Evolutionary conservation across 352 stramenopile species (phyloP), one percentile per base, ranked within the genome.

Genomic region (Peronospora tabacina): DNA sequence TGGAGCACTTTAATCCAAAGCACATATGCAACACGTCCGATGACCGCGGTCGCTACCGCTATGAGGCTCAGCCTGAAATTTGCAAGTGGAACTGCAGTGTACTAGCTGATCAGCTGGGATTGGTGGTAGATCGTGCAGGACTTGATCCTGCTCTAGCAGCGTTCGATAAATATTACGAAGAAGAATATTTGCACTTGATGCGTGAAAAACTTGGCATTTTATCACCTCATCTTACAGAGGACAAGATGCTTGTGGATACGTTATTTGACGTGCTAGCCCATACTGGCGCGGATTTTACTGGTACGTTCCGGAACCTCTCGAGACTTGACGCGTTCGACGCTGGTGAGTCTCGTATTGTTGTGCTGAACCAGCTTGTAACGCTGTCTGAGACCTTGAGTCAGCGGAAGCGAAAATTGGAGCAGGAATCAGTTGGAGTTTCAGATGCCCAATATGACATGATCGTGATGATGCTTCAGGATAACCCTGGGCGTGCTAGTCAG

Each of bases 1-100:
- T 97, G 82, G 87, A 97, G 54, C 72, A 90, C 48, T 96, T 94
- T 55, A 75, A 96, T 47, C 69, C 75, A 1, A 62, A 82, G 32
- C 77, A 90, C 44, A 62, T 90, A 36, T 89, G 77, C 68, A 93
- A 93, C 50, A 83, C 75, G 40, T 92, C 80, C 11, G 85, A 95
- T 45, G 70, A 86, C 43, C 59, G 59, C 19, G 79, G 86, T 3
- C 72, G 86, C 5, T 95, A 96, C 53, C 68, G 79, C 9, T 95
- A 89, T 53, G 74, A 88, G 34, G 72, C 74, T 12, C 84, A 95
- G 32, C 79, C 84, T 26, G 68, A 82, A 54, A 83, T 93, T 44
- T 93, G 84, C 66, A 88, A 89, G 59, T 95, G 80, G 78, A 95
- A 95, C 49, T 82, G 69, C 35, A 36, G 56, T 0, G 67, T 90